phyloP scores from a whole-genome alignment of 2,329 filamentous ascomycete species.

The Diaporthe citrichinensis region DNA sequence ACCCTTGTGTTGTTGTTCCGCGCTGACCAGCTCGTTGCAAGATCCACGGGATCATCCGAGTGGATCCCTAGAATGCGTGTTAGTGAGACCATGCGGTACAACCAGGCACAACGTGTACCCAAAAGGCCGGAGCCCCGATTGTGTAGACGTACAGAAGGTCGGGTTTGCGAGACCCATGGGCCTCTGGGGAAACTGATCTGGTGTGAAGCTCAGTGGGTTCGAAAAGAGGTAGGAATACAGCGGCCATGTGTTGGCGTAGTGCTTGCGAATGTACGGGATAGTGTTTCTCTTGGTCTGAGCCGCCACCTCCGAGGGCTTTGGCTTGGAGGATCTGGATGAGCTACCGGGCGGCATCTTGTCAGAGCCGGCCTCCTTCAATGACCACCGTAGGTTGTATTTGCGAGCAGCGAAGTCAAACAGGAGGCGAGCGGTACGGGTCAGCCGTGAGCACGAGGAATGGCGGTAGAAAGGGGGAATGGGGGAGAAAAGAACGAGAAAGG shows the following conservation, averaged over 20 bases:
- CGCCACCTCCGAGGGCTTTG: constrained; percentile 78
- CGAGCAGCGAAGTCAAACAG: background rate
- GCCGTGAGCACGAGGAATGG: background rate
- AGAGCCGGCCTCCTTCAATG: background rate
- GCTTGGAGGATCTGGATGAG: constrained; percentile 61
- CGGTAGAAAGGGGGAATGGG: background rate
- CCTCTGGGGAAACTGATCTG: constrained; percentile 58
- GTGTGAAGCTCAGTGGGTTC: constrained; percentile 57
- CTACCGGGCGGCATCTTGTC: constrained; percentile 62
- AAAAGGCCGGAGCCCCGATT: background rate
- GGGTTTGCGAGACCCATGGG: constrained; percentile 58
- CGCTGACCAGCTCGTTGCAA: constrained; percentile 69
- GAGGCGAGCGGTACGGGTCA: background rate
- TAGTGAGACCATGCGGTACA: constrained; percentile 41
- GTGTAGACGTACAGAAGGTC: constrained; percentile 56
- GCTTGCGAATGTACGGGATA: constrained; percentile 74
- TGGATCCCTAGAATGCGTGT: constrained; percentile 58
- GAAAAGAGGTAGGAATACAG: constrained; percentile 72
- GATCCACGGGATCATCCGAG: constrained; percentile 71
- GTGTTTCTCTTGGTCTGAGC: constrained; percentile 80
- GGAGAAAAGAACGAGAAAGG: background rate
- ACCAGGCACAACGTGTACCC: constrained; percentile 38
- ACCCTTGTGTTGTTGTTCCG: constrained; percentile 60
- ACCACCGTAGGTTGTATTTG: background rate
- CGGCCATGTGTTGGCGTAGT: constrained; percentile 68